Conservation (phyloP, 2,329 filamentous ascomycete genomes). For the Alternaria viburni region DNA sequence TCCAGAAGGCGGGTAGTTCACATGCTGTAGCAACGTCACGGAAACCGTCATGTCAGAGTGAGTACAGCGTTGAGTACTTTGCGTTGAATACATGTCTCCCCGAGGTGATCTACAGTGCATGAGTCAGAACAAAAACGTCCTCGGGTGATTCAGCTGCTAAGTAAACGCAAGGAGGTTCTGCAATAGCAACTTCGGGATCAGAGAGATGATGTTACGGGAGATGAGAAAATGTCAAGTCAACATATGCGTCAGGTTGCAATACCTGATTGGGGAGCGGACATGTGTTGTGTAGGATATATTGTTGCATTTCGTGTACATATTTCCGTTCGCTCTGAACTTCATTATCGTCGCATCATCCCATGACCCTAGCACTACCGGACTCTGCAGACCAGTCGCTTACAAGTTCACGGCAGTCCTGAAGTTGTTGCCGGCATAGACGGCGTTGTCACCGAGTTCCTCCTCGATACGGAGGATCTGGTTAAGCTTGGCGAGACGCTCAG, state of each 20-base stretch:
- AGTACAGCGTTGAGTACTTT: neutral
- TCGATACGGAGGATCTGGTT: constrained; percentile 99
- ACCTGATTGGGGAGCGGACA: neutral
- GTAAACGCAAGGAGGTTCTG: neutral
- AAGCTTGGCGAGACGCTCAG: constrained; percentile 98
- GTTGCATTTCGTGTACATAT: constrained; percentile 9
- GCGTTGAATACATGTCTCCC: neutral
- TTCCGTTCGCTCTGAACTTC: constrained; percentile 5
- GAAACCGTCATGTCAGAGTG: neutral
- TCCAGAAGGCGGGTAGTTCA: neutral
- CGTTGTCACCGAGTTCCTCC: constrained; percentile 88
- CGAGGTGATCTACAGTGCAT: neutral
- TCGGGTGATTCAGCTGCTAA: neutral
- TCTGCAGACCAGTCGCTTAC: constrained; percentile 19
- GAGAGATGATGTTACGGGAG: neutral
- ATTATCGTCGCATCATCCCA: constrained; percentile 7
- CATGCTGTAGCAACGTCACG: neutral
- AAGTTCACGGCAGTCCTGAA: constrained; percentile 92
- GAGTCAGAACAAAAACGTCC: neutral
- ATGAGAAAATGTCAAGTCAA: neutral
- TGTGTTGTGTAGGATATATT: constrained; percentile 1
- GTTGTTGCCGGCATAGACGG: constrained; percentile 87
- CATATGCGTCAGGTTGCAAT: neutral
- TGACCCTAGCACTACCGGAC: neutral
- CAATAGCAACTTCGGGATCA: neutral